phyloP scores from a whole-genome alignment of 495 filamentous ascomycete genomes.

The Pyrenula massariospora region DNA sequence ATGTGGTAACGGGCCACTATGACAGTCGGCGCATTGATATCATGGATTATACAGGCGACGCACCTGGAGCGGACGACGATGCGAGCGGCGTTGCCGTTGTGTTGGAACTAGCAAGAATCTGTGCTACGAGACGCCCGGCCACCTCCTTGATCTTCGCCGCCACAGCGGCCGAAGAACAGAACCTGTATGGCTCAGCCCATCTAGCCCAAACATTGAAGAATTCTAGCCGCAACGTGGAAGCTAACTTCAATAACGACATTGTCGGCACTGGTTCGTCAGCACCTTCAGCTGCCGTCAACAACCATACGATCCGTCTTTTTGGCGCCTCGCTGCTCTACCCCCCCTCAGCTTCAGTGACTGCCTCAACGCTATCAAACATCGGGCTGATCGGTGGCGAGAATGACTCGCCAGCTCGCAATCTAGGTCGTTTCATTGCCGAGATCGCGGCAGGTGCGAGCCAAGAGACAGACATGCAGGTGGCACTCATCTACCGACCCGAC shows the following conservation, averaged over 20 bases:
- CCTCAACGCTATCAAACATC: constrained; percentile 11
- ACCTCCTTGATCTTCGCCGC: constrained; percentile 41
- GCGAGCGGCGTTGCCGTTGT: constrained; percentile 23
- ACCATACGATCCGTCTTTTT: constrained; percentile 38
- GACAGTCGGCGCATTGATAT: constrained; percentile 35
- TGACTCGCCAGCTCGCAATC: constrained; percentile 38
- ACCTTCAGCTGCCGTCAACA: constrained; percentile 24
- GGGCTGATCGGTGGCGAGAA: constrained; percentile 36
- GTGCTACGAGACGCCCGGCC: constrained; percentile 25
- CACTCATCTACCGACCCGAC: constrained; percentile 38
- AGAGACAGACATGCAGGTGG: constrained; percentile 20
- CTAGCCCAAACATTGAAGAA: constrained; percentile 35
- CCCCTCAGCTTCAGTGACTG: constrained; percentile 12
- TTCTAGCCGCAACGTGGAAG: constrained; percentile 31
- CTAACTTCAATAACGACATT: constrained; percentile 41
- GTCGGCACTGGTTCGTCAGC: constrained; percentile 27
- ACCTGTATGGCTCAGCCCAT: constrained; percentile 31
- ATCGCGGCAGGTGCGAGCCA: constrained; percentile 14
- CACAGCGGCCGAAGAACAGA: constrained; percentile 41
- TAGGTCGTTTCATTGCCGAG: constrained; percentile 31
- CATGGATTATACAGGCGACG: constrained; percentile 33
- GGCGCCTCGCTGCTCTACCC: constrained; percentile 26
- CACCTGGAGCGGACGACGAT: constrained; percentile 43
- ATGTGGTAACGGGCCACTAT: constrained; percentile 43
- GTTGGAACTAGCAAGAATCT: constrained; percentile 36